Evolutionary conservation across 148 eudicot genomes (phyloP).

Genomic region (Pharnaceum exiguum): DNA sequence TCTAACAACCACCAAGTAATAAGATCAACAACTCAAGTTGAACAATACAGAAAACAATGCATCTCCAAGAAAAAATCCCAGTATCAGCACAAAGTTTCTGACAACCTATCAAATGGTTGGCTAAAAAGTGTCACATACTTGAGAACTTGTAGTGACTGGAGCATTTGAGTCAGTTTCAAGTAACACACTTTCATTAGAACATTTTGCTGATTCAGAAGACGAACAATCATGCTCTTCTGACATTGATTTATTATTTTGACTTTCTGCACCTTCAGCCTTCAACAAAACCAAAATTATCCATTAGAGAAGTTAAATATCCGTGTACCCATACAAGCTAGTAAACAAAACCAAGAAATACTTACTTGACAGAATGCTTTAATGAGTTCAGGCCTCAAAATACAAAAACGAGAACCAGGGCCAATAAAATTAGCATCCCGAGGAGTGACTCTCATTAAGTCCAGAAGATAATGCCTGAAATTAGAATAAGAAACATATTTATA

Average conservation of each 20-base stretch:
- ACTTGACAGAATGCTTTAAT: constrained; percentile 84
- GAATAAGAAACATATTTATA: neutral
- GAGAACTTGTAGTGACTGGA: constrained; percentile 21
- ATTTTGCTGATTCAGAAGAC: constrained; percentile 33
- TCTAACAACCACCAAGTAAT: too few relatives aligned
- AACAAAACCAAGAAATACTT: constrained; percentile 14
- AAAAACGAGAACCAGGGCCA: constrained; percentile 86
- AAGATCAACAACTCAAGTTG: too few relatives aligned
- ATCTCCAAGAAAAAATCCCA: too few relatives aligned
- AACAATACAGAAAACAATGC: too few relatives aligned
- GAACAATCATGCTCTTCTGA: constrained; percentile 27
- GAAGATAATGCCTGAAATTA: constrained; percentile 80
- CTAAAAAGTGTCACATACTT: constrained; percentile 27
- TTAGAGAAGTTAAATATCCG: neutral
- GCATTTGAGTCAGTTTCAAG: constrained; percentile 20
- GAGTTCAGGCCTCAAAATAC: constrained; percentile 91
- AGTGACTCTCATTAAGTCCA: constrained; percentile 98
- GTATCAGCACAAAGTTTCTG: neutral
- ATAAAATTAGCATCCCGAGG: constrained; percentile 99
- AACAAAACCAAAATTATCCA: constrained; percentile 6
- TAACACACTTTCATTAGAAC: constrained; percentile 30
- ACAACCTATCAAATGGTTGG: neutral
- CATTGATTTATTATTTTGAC: constrained; percentile 24
- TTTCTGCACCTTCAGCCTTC: constrained; percentile 61
- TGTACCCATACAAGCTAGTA: neutral